phyloP scores from a whole-genome alignment of 2,329 filamentous ascomycete species.

The Diaporthe velutina region DNA sequence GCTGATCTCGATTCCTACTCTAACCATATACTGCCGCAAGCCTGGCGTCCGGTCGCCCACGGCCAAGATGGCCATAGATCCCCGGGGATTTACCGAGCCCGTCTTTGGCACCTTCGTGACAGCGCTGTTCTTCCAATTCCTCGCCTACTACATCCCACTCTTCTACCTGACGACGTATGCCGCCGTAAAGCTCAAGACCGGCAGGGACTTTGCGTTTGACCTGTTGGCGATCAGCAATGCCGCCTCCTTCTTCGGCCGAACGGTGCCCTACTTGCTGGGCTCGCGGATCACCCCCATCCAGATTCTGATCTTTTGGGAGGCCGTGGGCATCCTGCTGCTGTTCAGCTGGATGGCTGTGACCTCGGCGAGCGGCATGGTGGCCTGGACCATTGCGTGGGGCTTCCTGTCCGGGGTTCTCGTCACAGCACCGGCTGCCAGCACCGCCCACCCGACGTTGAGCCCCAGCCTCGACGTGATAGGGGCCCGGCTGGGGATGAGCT shows the following conservation, averaged over 20 bases:
- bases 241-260: conserved; percentile 48
- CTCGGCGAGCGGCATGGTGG: background rate
- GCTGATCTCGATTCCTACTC: background rate
- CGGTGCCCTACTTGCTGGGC: conserved; percentile 49
- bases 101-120: conserved; percentile 33
- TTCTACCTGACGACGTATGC: conserved; percentile 36
- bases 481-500: background rate
- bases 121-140: conserved; percentile 31
- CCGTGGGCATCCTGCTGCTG: background rate
- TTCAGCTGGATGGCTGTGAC: conserved; percentile 12
- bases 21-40: background rate
- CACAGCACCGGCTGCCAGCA: background rate
- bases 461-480: background rate
- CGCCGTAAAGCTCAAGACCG: conserved; percentile 10
- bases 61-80: conserved; percentile 11
- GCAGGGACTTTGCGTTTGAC: conserved; percentile 45
- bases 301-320: conserved; percentile 42
- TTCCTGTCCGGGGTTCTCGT: conserved; percentile 3
- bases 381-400: background rate
- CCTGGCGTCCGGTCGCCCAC: background rate
- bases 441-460: background rate
- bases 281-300: conserved; percentile 50
- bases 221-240: conserved; percentile 49
- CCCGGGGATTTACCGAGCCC: conserved; percentile 3
- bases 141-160: conserved; percentile 31